Evolutionary conservation across 371 early-diverging fungal species (phyloP).

Genomic region (Mortierella sp.): DNA sequence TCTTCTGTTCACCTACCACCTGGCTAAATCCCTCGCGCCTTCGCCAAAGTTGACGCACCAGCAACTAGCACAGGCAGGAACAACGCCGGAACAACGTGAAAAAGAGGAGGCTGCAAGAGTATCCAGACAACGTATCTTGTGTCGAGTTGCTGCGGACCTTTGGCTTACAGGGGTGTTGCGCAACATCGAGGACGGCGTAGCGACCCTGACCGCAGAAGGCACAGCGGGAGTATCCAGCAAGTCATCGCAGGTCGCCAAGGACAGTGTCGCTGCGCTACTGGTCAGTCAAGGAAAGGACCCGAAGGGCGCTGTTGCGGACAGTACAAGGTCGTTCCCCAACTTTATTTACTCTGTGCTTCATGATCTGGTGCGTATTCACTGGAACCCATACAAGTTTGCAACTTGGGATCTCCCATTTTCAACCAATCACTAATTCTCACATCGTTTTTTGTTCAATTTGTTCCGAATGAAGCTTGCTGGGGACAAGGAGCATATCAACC

Average conservation of each 20-base stretch:
- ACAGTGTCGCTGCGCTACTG: slow-evolving; percentile 67
- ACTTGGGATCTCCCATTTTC: no score
- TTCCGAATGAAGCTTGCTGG: slow-evolving; percentile 50
- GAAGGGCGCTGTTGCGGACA: slow-evolving; percentile 23
- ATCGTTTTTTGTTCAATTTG: background rate
- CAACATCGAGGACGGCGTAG: slow-evolving; percentile 72
- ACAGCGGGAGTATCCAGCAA: slow-evolving; percentile 57
- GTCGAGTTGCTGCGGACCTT: slow-evolving; percentile 85
- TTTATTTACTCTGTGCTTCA: slow-evolving; percentile 53
- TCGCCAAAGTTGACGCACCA: slow-evolving; percentile 45
- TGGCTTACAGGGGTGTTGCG: slow-evolving; percentile 85
- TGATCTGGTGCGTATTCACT: slow-evolving; percentile 43
- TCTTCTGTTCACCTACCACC: slow-evolving; percentile 65
- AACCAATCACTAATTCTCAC: background rate
- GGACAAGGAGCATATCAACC: slow-evolving; percentile 73
- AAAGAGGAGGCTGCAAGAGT: slow-evolving; percentile 85
- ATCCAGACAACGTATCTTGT: slow-evolving; percentile 70
- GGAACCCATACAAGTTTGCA: background rate
- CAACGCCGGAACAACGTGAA: slow-evolving; percentile 84
- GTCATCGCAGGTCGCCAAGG: slow-evolving; percentile 54
- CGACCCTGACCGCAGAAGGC: slow-evolving; percentile 61
- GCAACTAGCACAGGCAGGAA: slow-evolving; percentile 54
- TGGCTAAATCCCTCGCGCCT: slow-evolving; percentile 65
- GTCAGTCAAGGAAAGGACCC: slow-evolving; percentile 43
- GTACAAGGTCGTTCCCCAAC: slow-evolving; percentile 34